Evolutionary conservation across 2,329 filamentous ascomycete genomes (phyloP), one percentile per base, ranked within the genome.

Genomic region (Xylogone sp.): DNA sequence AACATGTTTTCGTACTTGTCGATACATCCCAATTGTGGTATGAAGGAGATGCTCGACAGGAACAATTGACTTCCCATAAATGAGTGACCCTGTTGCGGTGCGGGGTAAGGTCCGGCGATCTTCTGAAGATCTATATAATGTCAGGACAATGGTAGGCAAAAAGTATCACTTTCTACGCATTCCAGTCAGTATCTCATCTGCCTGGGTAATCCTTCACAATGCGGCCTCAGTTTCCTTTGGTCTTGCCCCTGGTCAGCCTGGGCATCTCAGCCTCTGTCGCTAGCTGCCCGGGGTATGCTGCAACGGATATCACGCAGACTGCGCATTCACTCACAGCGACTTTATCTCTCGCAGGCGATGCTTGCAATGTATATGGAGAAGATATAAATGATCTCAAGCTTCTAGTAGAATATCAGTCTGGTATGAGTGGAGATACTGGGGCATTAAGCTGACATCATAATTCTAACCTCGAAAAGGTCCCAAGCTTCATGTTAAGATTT

Each of bases 401-500:
- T 47, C 67, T 74, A 3, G 81, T 84, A n/a, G 77, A 83, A 57
- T 83, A 84, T 60, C 75, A 86, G 59, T 78, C 75, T 27, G 71
- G 81, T 83, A 63, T n/a, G n/a, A 59, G 51, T 16, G 27, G 27
- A 31, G 18, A n/a, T 43, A 8, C n/a, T 43, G 7, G 42, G n/a
- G 10, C 42, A 7, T 43, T 7, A 43, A n/a, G 13, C 24, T n/a
- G n/a, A 13, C 20, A 16, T 4, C 18, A 39, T 47, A 18, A 42
- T n/a, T n/a, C n/a, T 9, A n/a, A 5, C 13, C 19, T 31, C 21
- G 18, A 8, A 29, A 21, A 86, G 84, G 82, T 43, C 74, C 78
- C 20, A 83, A 87, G n/a, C 76, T 91, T 3, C 87, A 90, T 63
- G 83, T 91, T 62, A 79, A 87, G 61, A 88, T 91, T 51, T 82